These are phyloP conservation scores for Deuterostichococcus epilithicus DNA, from an alignment of 139 green algal genomes.

Conservation along the genomic window DNA sequence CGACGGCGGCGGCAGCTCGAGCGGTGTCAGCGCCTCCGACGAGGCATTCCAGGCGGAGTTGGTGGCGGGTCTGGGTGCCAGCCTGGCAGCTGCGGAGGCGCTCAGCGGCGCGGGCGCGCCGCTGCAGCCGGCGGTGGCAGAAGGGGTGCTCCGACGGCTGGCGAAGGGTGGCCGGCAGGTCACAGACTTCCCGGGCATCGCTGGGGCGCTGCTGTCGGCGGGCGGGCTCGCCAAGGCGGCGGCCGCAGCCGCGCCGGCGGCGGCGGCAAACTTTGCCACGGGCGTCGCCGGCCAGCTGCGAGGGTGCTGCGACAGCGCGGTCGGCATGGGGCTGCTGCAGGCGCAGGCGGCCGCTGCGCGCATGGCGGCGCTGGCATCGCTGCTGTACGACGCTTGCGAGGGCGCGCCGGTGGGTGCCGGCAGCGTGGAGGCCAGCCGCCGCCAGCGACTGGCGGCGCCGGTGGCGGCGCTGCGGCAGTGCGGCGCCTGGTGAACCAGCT, in stretches of 20 bases:
- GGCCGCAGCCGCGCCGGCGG: too few relatives aligned
- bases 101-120: too few relatives aligned
- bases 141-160: too few relatives aligned
- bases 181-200: background rate
- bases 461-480: background rate
- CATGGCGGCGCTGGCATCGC: background rate
- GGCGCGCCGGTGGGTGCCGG: too few relatives aligned
- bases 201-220: background rate
- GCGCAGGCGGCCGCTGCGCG: background rate
- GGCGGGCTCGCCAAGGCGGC: background rate
- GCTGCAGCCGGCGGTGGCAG: too few relatives aligned
- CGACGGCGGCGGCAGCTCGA: too few relatives aligned
- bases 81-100: too few relatives aligned
- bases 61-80: too few relatives aligned
- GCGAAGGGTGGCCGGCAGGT: too few relatives aligned
- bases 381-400: background rate
- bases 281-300: background rate
- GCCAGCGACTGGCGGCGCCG: background rate
- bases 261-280: too few relatives aligned
- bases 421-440: background rate
- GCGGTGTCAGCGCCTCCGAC: too few relatives aligned
- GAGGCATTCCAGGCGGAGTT: too few relatives aligned
- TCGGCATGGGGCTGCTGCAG: background rate
- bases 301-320: background rate
- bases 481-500: background rate